Evolutionary conservation across 441 rosid genomes (phyloP).

Genomic region (Corymbia calophylla): DNA sequence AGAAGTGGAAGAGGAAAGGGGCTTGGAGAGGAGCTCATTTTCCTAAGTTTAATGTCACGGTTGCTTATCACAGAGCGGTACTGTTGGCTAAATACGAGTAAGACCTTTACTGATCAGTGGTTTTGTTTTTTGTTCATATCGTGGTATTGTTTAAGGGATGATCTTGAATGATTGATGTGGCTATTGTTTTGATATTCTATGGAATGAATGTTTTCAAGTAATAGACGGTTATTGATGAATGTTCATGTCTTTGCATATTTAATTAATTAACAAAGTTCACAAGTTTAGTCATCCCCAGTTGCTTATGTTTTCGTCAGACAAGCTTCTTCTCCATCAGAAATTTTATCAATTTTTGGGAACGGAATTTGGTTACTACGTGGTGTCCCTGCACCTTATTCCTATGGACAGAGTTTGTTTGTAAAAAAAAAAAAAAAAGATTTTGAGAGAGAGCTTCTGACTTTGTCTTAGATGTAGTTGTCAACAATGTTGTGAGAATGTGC

Average conservation of each 20-base stretch:
- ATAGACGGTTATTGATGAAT: not conserved
- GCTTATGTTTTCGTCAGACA: not conserved
- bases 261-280: not conserved
- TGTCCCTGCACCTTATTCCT: not conserved
- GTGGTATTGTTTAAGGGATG: not conserved
- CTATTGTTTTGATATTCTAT: not conserved
- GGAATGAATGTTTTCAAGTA: not conserved
- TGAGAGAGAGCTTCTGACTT: not conserved
- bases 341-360: not conserved
- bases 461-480: not conserved
- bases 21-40: slow-evolving; percentile 96
- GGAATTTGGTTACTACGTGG: not conserved
- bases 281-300: not conserved
- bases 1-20: slow-evolving; percentile 81
- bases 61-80: slow-evolving; percentile 89
- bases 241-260: not conserved
- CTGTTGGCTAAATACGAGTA: slow-evolving; percentile 71
- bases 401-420: not conserved
- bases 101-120: not conserved
- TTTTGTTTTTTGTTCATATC: not conserved
- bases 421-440: not conserved
- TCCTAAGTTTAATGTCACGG: slow-evolving; percentile 75
- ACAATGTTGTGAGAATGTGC: not conserved
- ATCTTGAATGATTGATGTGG: not conserved
- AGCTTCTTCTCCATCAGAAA: not conserved